Conservation (phyloP, 176 grass and related monocot species). For the Elymus sibiricus region DNA sequence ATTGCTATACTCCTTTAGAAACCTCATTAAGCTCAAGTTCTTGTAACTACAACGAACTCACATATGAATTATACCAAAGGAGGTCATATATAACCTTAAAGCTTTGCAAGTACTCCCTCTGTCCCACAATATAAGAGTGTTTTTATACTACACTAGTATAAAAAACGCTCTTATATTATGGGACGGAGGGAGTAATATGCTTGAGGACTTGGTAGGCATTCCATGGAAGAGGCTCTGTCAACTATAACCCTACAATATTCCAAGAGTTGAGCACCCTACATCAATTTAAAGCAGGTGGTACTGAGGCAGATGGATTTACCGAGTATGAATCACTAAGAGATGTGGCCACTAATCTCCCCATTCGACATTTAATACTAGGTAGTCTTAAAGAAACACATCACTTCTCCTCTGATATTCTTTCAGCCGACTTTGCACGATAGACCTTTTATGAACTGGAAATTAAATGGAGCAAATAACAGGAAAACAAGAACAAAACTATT, state of each 20-base stretch:
- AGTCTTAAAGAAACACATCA: neutral
- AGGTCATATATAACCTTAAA: neutral
- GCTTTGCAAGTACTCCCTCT: too few relatives aligned
- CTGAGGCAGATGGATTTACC: neutral
- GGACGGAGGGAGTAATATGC: neutral
- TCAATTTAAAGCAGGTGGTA: neutral
- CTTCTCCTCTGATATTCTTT: neutral
- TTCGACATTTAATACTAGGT: neutral
- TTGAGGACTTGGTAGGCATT: neutral
- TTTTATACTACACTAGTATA: too few relatives aligned
- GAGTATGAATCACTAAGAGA: neutral
- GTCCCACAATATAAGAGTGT: too few relatives aligned
- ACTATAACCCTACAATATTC: too few relatives aligned
- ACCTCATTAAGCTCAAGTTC: constrained; percentile 28
- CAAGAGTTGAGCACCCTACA: neutral
- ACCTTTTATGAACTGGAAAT: neutral
- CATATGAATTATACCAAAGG: neutral
- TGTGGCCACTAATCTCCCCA: neutral
- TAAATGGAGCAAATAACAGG: neutral
- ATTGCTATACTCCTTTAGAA: constrained; percentile 11
- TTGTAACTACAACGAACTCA: neutral
- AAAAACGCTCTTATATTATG: too few relatives aligned
- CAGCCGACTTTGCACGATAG: neutral
- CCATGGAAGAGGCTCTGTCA: neutral
- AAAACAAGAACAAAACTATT: neutral